Percentiles rank a stretch among this genome's conserved stretches.
Conservation (phyloP, 208 protist genomes). For the Naegleria fowleri region DNA sequence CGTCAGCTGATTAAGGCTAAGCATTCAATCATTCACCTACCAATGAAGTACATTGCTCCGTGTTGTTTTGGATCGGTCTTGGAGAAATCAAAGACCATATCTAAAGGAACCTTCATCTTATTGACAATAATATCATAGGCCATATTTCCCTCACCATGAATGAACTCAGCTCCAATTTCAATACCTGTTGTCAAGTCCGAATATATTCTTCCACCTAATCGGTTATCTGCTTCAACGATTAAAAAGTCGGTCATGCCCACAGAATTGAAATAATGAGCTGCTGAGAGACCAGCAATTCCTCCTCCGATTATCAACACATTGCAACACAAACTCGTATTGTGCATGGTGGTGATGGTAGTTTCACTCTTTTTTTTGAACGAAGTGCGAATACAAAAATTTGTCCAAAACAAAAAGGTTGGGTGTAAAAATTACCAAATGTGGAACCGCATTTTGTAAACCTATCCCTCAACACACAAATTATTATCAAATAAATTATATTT, state of each 20-base stretch:
- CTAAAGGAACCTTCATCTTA: not conserved
- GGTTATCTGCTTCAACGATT: not conserved
- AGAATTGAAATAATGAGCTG: not conserved
- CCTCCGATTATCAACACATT: not conserved
- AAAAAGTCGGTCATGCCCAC: not conserved
- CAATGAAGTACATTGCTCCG: not conserved
- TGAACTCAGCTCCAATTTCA: slow-evolving; percentile 23
- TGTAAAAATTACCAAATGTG: too few species aligned
- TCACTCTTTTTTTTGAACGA: not conserved
- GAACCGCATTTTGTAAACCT: too few species aligned
- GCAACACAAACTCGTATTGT: not conserved
- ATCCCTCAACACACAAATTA: too few species aligned
- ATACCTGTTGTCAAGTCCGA: not conserved
- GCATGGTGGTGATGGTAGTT: not conserved
- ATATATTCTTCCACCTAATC: not conserved
- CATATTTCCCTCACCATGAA: slow-evolving; percentile 15
- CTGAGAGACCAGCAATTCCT: not conserved
- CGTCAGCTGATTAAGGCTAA: not conserved
- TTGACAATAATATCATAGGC: not conserved
- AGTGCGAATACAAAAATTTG: not conserved
- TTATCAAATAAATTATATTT: too few species aligned
- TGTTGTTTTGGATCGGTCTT: not conserved
- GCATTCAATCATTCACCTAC: not conserved
- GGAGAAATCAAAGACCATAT: not conserved
- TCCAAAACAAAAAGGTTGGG: not conserved